Percentiles rank a stretch among this genome's conserved stretches.
These are phyloP conservation scores for Sarocladium strictum DNA, from an alignment of 2,329 filamentous ascomycete species.

Conservation along the genomic window DNA sequence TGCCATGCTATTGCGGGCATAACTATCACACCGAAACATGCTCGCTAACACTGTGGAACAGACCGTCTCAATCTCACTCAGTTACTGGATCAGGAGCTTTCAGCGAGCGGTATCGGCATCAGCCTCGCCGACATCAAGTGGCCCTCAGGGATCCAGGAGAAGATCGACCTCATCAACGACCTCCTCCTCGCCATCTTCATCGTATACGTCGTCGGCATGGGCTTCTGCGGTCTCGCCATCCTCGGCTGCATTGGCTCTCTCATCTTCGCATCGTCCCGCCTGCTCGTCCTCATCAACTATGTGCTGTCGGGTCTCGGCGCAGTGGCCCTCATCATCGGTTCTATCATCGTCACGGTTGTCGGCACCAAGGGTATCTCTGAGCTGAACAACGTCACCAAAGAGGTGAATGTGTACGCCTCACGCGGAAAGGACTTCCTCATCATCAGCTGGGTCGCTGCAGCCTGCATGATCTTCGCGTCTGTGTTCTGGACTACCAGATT, in stretches of 20 bases:
- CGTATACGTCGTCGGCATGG: conserved; percentile 40
- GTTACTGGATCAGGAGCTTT: conserved; percentile 39
- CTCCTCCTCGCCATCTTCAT: conserved; percentile 43
- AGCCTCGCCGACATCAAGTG: conserved; percentile 40
- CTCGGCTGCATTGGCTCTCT: conserved; percentile 31
- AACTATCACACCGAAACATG: too few species aligned
- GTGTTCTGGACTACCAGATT: conserved; percentile 36
- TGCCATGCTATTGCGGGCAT: background rate
- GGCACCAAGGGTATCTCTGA: conserved; percentile 32
- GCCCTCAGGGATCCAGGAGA: conserved; percentile 36
- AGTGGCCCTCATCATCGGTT: conserved; percentile 33
- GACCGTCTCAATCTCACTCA: conserved; percentile 41
- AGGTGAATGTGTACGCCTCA: conserved; percentile 37
- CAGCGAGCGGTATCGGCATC: conserved; percentile 37
- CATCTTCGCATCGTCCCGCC: conserved; percentile 22
- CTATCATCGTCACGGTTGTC: conserved; percentile 36
- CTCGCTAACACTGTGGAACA: conserved; percentile 12
- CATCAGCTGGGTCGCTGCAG: conserved; percentile 42
- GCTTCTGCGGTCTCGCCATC: conserved; percentile 37
- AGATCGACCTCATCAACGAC: conserved; percentile 43
- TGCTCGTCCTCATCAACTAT: conserved; percentile 29
- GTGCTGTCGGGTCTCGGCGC: conserved; percentile 29
- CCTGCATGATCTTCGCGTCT: conserved; percentile 32
- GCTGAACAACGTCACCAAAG: conserved; percentile 37
- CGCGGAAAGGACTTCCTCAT: conserved; percentile 38